Evolutionary conservation across 257 asterid species (phyloP), one percentile per base, ranked within the genome.

Genomic region (Jacaranda mimosifolia): DNA sequence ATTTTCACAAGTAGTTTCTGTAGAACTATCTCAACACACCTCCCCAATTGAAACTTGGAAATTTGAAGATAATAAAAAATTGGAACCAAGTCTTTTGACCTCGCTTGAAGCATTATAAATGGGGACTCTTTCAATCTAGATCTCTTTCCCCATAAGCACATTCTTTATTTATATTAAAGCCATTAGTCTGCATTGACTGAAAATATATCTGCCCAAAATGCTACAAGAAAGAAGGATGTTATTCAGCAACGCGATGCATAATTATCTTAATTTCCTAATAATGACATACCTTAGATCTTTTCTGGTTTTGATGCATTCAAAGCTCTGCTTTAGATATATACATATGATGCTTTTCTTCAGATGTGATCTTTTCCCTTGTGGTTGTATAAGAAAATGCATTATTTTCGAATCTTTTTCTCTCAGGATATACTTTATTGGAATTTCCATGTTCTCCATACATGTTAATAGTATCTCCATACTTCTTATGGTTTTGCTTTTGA

Each of bases 301-400:
- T 68, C n/a, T 32, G 79, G 35, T 75, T 81, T 46, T 80, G 85
- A 86, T 86, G 95, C 88, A 86, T 87, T 65, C 82, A 86, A 56
- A 90, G 83, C 81, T 90, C 92, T 9, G 88, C 91, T 77, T 88
- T 89, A 73, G 91, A 86, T 78, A 90, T 86, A 73, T 81, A 80
- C 88, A 85, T 78, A 81, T 86, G 89, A 52, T 83, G 77, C 67
- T 77, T 88, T 70, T 90, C 95, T 77, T 77, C 82, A 62, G 26
- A 13, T 15, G 66, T 40, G 39, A 49, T 53, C 45, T 65, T 75
- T 14, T 40, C 66, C 62, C 65, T 65, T 17, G n/a, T 13, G n/a
- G 58, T 46, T 13, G 73, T 75, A 68, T 57, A 78, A 26, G 80
- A 70, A 56, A 55, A 65, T 12, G 60, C 59, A 83, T 68, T 65